phyloP scores from a whole-genome alignment of 441 rosid genomes.

The Metrosideros polymorpha region DNA sequence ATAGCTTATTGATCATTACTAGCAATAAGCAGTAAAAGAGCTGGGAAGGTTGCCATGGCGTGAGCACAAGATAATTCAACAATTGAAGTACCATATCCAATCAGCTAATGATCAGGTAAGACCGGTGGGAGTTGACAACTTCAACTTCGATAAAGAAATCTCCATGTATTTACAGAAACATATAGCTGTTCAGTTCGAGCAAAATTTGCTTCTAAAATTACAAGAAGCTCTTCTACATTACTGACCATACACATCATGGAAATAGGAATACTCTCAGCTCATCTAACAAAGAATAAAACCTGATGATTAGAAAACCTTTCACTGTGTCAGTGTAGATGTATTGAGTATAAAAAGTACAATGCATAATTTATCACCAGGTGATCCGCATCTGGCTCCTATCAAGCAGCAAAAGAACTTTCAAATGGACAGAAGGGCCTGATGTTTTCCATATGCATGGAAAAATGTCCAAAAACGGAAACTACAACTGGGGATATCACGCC shows the following conservation, averaged over 20 bases:
- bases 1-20: background rate
- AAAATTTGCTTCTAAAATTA: background rate
- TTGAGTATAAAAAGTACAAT: background rate
- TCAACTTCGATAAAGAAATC: background rate
- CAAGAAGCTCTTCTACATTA: background rate
- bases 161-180: background rate
- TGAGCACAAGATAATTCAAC: background rate
- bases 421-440: constrained; percentile 7
- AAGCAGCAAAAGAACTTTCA: constrained; percentile 1
- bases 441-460: background rate
- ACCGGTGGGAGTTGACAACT: background rate
- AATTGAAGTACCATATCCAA: background rate
- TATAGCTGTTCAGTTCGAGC: background rate
- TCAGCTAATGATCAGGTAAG: background rate
- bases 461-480: constrained; percentile 14
- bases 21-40: background rate
- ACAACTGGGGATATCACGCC: constrained; percentile 1
- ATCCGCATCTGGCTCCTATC: background rate
- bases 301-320: background rate
- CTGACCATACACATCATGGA: background rate
- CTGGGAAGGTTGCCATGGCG: background rate
- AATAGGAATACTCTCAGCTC: background rate
- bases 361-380: background rate
- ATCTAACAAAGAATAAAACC: background rate
- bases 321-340: background rate